phyloP scores from a whole-genome alignment of 306 rosid genomes.

The Senna siamea region DNA sequence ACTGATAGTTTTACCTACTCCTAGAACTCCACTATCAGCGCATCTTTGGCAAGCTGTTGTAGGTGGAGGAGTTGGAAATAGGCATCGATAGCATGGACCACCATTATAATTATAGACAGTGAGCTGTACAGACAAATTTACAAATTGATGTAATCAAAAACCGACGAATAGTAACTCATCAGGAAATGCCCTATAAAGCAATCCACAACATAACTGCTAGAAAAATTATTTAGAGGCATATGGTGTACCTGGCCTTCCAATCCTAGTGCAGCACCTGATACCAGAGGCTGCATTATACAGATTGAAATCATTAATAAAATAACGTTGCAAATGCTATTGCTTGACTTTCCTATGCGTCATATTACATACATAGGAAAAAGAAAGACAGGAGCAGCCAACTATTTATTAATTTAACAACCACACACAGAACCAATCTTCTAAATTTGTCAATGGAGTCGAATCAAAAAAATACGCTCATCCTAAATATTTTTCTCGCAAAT shows the following conservation, averaged over 20 bases:
- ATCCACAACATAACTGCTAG: background rate
- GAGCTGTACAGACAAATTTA: constrained; percentile 59
- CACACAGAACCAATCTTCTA: background rate
- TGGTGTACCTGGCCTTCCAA: constrained; percentile 95
- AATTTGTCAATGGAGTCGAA: background rate
- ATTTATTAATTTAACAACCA: background rate
- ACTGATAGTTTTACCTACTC: constrained; percentile 67
- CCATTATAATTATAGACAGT: constrained; percentile 86
- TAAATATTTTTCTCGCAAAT: constrained; percentile 7
- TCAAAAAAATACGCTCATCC: background rate
- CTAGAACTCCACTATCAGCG: constrained; percentile 91
- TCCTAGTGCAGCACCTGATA: constrained; percentile 97
- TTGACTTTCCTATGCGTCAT: constrained; percentile 19
- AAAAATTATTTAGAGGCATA: constrained; percentile 28
- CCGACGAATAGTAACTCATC: background rate
- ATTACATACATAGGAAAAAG: constrained; percentile 1
- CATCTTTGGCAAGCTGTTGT: constrained; percentile 96
- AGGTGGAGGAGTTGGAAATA: constrained; percentile 95
- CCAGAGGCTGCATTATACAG: constrained; percentile 82
- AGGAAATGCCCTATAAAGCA: constrained; percentile 20
- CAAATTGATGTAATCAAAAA: constrained; percentile 18
- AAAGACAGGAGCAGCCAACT: constrained; percentile 6
- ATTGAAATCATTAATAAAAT: constrained; percentile 38
- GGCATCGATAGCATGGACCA: constrained; percentile 93
- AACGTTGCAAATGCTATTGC: background rate